Percentiles rank a stretch among this genome's conserved stretches.
These are phyloP conservation scores for Blastobotrys peoriensis DNA, from an alignment of 805 yeast species.

Conservation along the genomic window DNA sequence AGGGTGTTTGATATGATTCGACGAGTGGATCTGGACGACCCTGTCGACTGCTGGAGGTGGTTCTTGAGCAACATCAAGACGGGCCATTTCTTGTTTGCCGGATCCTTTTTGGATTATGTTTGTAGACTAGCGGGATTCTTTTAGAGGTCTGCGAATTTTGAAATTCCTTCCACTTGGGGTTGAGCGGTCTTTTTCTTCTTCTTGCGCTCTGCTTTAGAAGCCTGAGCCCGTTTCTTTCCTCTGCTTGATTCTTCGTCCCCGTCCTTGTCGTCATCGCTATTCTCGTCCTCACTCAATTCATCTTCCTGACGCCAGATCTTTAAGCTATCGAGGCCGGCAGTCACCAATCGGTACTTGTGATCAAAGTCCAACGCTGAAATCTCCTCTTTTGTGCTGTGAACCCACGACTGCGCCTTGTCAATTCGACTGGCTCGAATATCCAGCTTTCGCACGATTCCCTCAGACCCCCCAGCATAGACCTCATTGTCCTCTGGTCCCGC, in stretches of 20 bases:
- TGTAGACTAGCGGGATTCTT: constrained; percentile 23
- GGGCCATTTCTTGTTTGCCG: constrained; percentile 33
- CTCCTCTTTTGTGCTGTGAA: constrained; percentile 38
- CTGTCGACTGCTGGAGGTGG: constrained; percentile 74
- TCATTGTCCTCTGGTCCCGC: constrained; percentile 20
- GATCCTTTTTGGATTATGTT: constrained; percentile 33
- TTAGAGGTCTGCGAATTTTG: constrained; percentile 18
- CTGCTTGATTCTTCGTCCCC: constrained; percentile 12
- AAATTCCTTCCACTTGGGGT: constrained; percentile 17
- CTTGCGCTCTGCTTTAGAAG: constrained; percentile 13
- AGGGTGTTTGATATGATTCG: constrained; percentile 64
- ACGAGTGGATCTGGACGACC: constrained; percentile 71
- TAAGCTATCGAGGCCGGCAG: constrained; percentile 77
- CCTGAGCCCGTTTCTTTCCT: constrained; percentile 2
- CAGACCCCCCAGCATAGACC: constrained; percentile 23
- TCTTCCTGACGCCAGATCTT: constrained; percentile 56
- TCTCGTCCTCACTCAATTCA: constrained; percentile 6
- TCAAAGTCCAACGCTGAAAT: constrained; percentile 76
- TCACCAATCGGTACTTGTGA: constrained; percentile 66
- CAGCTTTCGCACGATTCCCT: constrained; percentile 53
- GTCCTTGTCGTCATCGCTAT: constrained; percentile 17
- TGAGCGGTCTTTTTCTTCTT: constrained; percentile 12
- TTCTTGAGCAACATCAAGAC: constrained; percentile 74
- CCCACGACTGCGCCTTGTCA: constrained; percentile 37
- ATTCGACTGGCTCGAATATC: constrained; percentile 58